phyloP scores from a whole-genome alignment of 495 filamentous ascomycete species.

The Pseudevernia furfuracea region DNA sequence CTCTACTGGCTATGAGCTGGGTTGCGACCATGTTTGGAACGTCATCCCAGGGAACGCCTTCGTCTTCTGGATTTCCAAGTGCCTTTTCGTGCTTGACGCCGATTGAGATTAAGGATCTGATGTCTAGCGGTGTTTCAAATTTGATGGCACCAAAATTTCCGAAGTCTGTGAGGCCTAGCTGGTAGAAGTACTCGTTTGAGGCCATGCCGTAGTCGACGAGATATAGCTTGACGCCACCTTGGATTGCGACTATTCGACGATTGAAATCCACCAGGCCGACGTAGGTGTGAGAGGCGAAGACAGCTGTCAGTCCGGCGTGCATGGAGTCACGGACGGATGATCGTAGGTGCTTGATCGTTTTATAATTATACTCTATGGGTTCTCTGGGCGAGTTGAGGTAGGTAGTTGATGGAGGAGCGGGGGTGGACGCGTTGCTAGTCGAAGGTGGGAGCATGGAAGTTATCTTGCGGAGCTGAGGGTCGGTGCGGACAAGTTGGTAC shows the following conservation, averaged over 20 bases:
- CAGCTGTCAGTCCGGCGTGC: conserved; percentile 83
- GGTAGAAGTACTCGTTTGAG: conserved; percentile 91
- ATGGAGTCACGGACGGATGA: conserved; percentile 71
- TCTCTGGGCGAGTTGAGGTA: conserved; percentile 68
- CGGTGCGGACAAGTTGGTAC: conserved; percentile 84
- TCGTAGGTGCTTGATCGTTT: conserved; percentile 77
- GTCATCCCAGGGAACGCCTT: conserved; percentile 56
- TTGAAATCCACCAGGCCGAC: conserved; percentile 86
- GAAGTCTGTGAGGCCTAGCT: conserved; percentile 92
- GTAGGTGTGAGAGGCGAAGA: conserved; percentile 85
- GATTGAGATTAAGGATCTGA: conserved; percentile 62
- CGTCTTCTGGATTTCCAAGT: conserved; percentile 32
- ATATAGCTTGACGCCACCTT: conserved; percentile 86
- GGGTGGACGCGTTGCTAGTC: conserved; percentile 21
- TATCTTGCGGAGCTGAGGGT: conserved; percentile 86
- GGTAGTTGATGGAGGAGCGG: conserved; percentile 28
- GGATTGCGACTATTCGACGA: conserved; percentile 82
- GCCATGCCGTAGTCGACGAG: conserved; percentile 90
- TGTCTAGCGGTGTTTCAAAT: conserved; percentile 65
- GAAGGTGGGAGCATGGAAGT: conserved; percentile 78
- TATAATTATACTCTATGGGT: conserved; percentile 57
- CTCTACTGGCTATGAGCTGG: conserved; percentile 62
- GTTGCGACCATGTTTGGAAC: conserved; percentile 54
- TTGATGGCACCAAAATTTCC: conserved; percentile 85
- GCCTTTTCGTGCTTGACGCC: conserved; percentile 60